Base-by-base conservation (phyloP, 2,329 filamentous ascomycete genomes). In the Phyllosticta citrichinensis region DNA sequence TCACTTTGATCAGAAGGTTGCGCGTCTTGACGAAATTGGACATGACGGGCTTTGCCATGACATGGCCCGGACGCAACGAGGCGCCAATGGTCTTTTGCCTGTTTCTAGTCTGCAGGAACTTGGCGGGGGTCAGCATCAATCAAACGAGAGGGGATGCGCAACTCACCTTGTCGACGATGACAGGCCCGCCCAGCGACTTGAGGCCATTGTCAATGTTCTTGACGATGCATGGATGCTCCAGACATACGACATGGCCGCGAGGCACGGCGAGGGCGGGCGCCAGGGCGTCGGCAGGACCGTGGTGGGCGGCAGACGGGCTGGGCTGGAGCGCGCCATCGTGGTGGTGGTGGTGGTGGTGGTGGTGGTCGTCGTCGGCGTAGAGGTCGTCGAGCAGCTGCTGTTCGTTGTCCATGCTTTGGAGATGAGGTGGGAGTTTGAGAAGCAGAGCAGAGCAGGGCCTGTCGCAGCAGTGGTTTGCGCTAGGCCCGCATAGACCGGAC, bases 1-100 rank as follows among this genome's bases (percentile, higher is more conserved):
- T 91, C 60, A 99, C 81, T 71, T 91, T 92, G 58, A 99, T 79
- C 20, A 97, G 80, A 20, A 97, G 77, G 69, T 97, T 96, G 70
- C 91, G 89, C 10, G 90, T 88, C 20, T 83, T 76, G 33, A 87
- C 83, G 69, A 87, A 88, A 52, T 87, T 86, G 8, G 93, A 96
- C 66, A 87, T 79, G 63, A 96, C 79, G 9, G 89, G 89, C 66
- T 88, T 87, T 67, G 88, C 86, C 68, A 90, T 85, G 2, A 87
- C 87, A 72, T 95, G 91, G 65, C 91, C 83, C 24, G 88, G 89
- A 22, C 89, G 85, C 59, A 97, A 79, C 67, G 88, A 89, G n/a
- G 96, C 76, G 1, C 87, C 87, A 24, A 83, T 76, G 57, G 79
- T 76, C 51, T 77, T 77, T 52, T 63, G 54, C n/a, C 50, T 24